Conservation (phyloP, 129 eudicot species). For the Glebionis coronaria region DNA sequence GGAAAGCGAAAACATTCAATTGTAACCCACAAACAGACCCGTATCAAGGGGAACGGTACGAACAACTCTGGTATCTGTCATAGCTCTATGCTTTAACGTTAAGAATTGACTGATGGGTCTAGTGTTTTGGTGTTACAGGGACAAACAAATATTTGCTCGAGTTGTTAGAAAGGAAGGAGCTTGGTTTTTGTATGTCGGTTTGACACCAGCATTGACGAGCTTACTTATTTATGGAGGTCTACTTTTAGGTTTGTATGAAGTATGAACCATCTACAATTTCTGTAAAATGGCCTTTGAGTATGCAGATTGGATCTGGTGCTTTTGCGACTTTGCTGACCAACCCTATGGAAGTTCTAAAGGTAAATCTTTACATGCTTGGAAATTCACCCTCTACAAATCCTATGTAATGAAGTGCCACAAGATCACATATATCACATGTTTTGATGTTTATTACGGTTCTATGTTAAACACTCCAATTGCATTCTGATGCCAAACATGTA, state of each 20-base stretch:
- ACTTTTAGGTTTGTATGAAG: conserved; percentile 99
- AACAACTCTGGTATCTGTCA: conserved; percentile 1
- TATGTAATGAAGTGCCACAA: background rate
- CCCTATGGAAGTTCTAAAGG: conserved; percentile 90
- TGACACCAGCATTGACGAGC: conserved; percentile 91
- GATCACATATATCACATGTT: no score
- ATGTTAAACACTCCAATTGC: conserved; percentile 4
- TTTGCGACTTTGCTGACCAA: conserved; percentile 91
- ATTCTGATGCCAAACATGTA: background rate
- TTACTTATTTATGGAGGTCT: conserved; percentile 99
- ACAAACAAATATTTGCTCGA: conserved; percentile 45
- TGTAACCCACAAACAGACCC: no score
- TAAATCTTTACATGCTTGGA: conserved; percentile 13
- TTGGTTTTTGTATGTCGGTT: conserved; percentile 70
- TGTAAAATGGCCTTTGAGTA: conserved; percentile 95
- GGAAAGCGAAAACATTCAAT: no score
- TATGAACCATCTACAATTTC: conserved; percentile 93
- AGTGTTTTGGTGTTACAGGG: conserved; percentile 47
- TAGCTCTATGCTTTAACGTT: conserved; percentile 3
- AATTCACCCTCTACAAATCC: background rate
- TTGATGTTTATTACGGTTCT: background rate
- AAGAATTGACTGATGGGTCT: conserved; percentile 8
- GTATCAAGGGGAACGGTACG: background rate
- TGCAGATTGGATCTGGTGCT: conserved; percentile 96
- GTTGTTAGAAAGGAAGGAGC: conserved; percentile 75